Evolutionary conservation across 2,329 filamentous ascomycete genomes (phyloP).

Genomic region (Trichophyton simii): DNA sequence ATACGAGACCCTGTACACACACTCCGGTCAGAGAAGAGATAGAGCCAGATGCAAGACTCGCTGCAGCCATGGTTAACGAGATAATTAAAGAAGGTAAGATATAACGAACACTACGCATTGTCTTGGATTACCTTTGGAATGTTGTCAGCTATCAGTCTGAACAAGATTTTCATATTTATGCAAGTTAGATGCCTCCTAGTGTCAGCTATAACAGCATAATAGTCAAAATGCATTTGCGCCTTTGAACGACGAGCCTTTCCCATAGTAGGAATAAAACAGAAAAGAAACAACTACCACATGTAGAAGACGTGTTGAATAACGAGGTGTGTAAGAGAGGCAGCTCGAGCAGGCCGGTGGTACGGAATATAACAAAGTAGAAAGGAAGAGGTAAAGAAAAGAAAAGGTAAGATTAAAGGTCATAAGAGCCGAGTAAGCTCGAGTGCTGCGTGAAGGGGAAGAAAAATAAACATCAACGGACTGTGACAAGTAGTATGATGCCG

Average conservation of each 20-base stretch:
- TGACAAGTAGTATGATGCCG: not conserved
- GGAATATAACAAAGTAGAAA: not conserved
- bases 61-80: conserved; percentile 41
- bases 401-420: not conserved
- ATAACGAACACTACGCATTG: not conserved
- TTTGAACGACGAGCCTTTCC: not conserved
- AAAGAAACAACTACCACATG: not conserved
- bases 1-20: conserved; percentile 28
- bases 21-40: conserved; percentile 36
- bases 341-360: not conserved
- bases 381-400: not conserved
- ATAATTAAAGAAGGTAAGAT: not conserved
- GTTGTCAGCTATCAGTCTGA: not conserved
- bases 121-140: not conserved
- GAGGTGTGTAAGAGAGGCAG: not conserved
- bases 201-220: not conserved
- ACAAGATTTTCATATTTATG: not conserved
- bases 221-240: not conserved
- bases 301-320: not conserved
- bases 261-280: not conserved
- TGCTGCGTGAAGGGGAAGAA: not conserved
- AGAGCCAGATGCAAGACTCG: conserved; percentile 41
- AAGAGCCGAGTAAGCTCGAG: not conserved
- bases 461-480: not conserved
- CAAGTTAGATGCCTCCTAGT: not conserved